Evolutionary conservation across 2,329 filamentous ascomycete species (phyloP).

Genomic region (Monosporascus sp.): DNA sequence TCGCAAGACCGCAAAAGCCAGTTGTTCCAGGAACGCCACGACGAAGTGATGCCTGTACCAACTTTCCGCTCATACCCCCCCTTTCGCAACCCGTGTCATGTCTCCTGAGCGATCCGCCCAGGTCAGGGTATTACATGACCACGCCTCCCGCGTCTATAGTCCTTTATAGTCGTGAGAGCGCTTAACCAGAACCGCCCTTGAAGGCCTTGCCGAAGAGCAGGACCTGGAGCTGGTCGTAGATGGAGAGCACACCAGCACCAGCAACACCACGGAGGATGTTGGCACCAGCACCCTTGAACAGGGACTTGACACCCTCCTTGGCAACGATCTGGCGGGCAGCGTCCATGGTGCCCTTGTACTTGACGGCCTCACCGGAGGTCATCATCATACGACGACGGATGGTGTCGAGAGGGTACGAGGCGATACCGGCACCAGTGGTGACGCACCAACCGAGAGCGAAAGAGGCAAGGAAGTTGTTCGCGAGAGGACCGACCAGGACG

Average conservation of each 20-base stretch:
- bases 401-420: slow-evolving; percentile 99
- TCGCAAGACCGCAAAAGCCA: slow-evolving; percentile 28
- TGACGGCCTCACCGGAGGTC: slow-evolving; percentile 95
- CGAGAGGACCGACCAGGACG: slow-evolving; percentile 81
- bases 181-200: slow-evolving; percentile 60
- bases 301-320: slow-evolving; percentile 95
- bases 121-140: slow-evolving; percentile 30
- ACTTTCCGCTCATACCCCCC: slow-evolving; percentile 34
- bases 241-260: slow-evolving; percentile 99
- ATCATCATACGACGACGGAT: slow-evolving; percentile 99
- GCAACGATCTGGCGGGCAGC: slow-evolving; percentile 94
- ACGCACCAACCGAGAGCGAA: slow-evolving; percentile 98
- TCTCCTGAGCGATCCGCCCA: slow-evolving; percentile 25
- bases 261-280: slow-evolving; percentile 99
- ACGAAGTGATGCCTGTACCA: slow-evolving; percentile 30
- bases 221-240: slow-evolving; percentile 99
- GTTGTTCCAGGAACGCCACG: slow-evolving; percentile 31
- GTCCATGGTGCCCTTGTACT: slow-evolving; percentile 97
- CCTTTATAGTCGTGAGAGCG: slow-evolving; percentile 26
- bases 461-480: slow-evolving; percentile 99
- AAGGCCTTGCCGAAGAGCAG: slow-evolving; percentile 99
- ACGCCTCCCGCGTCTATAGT: slow-evolving; percentile 35
- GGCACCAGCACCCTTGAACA: slow-evolving; percentile 99
- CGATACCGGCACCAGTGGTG: slow-evolving; percentile 99
- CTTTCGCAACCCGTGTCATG: slow-evolving; percentile 34